Base-by-base conservation (phyloP, 805 yeast genomes). In the Pichia californica region DNA sequence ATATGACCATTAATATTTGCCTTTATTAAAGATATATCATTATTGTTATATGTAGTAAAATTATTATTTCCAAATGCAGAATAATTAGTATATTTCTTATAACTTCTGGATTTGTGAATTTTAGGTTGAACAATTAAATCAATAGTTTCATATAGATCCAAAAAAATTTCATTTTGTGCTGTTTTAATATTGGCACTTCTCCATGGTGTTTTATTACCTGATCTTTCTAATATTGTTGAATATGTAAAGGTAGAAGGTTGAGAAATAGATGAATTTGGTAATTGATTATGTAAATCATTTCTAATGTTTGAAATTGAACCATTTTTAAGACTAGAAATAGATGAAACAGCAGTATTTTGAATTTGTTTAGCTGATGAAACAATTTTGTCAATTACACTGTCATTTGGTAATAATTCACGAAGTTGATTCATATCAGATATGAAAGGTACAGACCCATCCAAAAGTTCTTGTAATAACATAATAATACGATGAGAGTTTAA, bases 151-250 rank as follows among this genome's bases (percentile, higher is more conserved):
- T 71, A 69, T 6, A 93, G 59, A 62, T 93, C 98, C 8, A 91
- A 83, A 58, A 81, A 88, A 62, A 91, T 70, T 62, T 91, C 98
- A 61, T 91, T 88, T 51, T 80, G 80, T 3, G 86, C 73, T 58
- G 86, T 79, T 51, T 73, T 75, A n/a, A 84, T 82, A 49, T 78
- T 74, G 5, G 80, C 58, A 37, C 76, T 69, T 54, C 98, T 74
- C 98, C 98, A 91, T 1, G 96, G 95, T 8, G 67, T 64, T 23
- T 57, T 56, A 37, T 66, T 58, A 5, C 63, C 63, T 0, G 66
- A 58, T 37, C 36, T 74, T 56, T 62, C 67, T 20, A 58, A 50
- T 9, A 61, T 55, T 10, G 57, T 56, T 2, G 46, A 35, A 20
- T 40, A 40, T 8, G 27, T 43, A 14, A 40, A 38, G n/a, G n/a